A percentile compares a stretch with the other conserved stretches of the same genome.
These are phyloP conservation scores for Odonthalia washingtoniensis DNA, from an alignment of 31 red algal genomes.

Conservation along the genomic window DNA sequence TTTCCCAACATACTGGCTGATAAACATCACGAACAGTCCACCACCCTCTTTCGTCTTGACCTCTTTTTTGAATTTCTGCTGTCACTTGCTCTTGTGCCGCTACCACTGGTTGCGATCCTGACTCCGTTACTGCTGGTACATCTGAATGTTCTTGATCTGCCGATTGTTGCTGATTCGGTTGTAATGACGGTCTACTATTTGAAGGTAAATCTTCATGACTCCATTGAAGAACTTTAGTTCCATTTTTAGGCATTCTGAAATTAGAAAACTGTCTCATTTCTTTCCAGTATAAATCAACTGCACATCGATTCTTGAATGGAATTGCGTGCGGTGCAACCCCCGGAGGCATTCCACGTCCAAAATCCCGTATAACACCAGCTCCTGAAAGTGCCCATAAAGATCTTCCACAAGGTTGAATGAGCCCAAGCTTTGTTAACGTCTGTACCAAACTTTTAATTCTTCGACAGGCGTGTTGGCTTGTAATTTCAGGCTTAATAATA, in stretches of 20 bases:
- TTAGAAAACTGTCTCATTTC: constrained; percentile 60
- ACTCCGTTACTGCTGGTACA: too few species aligned
- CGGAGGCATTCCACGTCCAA: constrained; percentile 61
- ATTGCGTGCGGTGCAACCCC: constrained; percentile 70
- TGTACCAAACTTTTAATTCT: constrained; percentile 47
- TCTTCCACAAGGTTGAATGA: constrained; percentile 30
- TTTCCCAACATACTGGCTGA: constrained; percentile 46
- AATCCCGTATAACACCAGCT: constrained; percentile 62
- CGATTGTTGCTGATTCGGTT: background rate
- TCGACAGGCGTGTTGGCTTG: constrained; percentile 23
- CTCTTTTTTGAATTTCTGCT: background rate
- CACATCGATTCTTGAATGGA: constrained; percentile 33
- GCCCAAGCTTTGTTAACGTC: constrained; percentile 44
- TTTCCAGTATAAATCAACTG: constrained; percentile 63
- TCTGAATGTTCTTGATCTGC: too few species aligned
- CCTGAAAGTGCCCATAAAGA: constrained; percentile 48
- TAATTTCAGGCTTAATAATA: constrained; percentile 36
- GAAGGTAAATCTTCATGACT: too few species aligned
- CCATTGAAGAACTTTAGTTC: background rate
- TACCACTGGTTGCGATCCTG: too few species aligned
- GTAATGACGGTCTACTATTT: background rate
- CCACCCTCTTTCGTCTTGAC: too few species aligned
- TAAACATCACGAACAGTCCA: constrained; percentile 53
- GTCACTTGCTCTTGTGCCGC: too few species aligned
- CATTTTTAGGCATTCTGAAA: constrained; percentile 23